Percentiles rank a stretch among this genome's conserved stretches.
phyloP scores from a whole-genome alignment of 2,329 filamentous ascomycete species.

The Ascochyta rabiei region DNA sequence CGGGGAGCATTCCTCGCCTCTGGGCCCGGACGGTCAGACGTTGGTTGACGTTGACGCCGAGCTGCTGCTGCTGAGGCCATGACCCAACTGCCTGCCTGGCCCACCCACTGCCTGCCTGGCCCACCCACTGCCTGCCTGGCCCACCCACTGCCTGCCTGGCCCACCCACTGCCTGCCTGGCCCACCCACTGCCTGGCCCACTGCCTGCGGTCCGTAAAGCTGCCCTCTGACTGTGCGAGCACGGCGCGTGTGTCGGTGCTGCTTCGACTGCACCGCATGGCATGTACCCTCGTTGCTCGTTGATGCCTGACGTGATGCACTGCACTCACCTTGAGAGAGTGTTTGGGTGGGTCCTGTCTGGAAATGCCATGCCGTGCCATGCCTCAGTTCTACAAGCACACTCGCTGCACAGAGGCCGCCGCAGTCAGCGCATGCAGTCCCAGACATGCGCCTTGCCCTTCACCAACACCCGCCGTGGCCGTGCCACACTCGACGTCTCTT shows the following conservation, averaged over 20 bases:
- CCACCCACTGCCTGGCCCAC: too few species aligned
- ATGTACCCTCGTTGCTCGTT: conserved; percentile 8
- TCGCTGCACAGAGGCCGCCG: not conserved
- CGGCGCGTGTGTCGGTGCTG: too few species aligned
- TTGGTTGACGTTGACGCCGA: not conserved
- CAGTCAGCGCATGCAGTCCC: conserved; percentile 30
- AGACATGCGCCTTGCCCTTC: conserved; percentile 21
- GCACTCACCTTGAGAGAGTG: too few species aligned
- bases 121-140: too few species aligned
- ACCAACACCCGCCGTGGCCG: conserved; percentile 5
- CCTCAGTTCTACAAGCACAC: too few species aligned
- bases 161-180: too few species aligned
- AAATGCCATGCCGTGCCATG: conserved; percentile 21
- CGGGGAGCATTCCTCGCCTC: conserved; percentile 29
- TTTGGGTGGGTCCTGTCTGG: conserved; percentile 25
- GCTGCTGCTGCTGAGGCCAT: too few species aligned
- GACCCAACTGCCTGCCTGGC: too few species aligned
- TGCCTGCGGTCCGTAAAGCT: not conserved
- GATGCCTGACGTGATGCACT: conserved; percentile 28
- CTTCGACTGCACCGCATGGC: too few species aligned
- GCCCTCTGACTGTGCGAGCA: too few species aligned
- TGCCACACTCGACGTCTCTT: not conserved
- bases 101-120: too few species aligned
- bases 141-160: too few species aligned
- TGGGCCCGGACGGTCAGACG: conserved; percentile 32